Evolutionary conservation across 2,329 filamentous ascomycete species (phyloP), one percentile per base, ranked within the genome.

Genomic region (Pestalotiopsis sp.): DNA sequence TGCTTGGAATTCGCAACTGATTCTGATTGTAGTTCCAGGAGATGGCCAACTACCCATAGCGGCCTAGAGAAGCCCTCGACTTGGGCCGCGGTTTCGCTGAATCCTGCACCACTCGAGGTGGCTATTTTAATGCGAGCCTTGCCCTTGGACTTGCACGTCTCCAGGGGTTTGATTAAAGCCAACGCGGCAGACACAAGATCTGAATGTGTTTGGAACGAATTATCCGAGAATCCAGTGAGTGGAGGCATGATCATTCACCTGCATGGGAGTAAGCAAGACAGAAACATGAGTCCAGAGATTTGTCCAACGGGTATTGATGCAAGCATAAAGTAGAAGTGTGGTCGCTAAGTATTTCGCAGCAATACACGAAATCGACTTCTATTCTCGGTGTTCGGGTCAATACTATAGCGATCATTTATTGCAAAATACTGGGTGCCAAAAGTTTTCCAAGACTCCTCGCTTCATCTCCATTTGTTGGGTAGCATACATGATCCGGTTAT

Each of bases 61-160:
- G 81, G 81, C 1, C 81, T 73, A 0, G 83, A 83, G 69, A 82
- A 85, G 0, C 83, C 83, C 64, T 85, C 83, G 0, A 85, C 73
- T 68, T 84, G 82, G 0, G 83, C 83, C 1, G 83, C 81, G 0
- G 72, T 73, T 61, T 85, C 83, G 67, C 83, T 81, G 56, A 85
- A 85, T 52, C 81, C 78, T 0, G 82, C 77, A 2, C 75, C 83
- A 0, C 83, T 83, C 0, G 75, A 74, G 0, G 78, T 69, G 0
- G 81, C 78, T 1, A 85, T 62, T 9, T 76, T 75, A 9, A 85
- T 78, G 1, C 81, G 76, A 3, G 79, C 81, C 12, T 77, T 73
- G 0, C 66, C 72, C 1, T 75, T 69, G 0, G 82, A 84, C 61
- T 78, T 78, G 71, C 80, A 79, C 3, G 66, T 66, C 0, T 70